Evolutionary conservation across 805 yeast genomes (phyloP).

Genomic region (Candida rishiriensis): DNA sequence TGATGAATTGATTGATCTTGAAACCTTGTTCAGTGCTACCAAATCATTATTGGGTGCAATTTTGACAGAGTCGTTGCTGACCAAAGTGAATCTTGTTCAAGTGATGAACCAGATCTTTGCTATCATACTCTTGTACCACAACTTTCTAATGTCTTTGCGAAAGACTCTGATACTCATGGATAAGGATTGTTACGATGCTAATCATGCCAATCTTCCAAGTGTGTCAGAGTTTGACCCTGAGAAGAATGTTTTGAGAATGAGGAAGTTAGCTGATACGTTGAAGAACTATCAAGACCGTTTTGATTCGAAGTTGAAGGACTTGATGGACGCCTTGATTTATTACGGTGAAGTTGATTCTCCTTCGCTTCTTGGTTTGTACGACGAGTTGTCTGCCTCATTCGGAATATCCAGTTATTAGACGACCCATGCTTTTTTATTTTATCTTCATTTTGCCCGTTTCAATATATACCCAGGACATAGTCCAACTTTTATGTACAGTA

Average conservation of each 20-base stretch:
- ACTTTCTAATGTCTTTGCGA: slow-evolving; percentile 47
- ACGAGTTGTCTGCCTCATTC: slow-evolving; percentile 34
- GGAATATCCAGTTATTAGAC: background rate
- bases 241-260: slow-evolving; percentile 37
- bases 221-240: slow-evolving; percentile 35
- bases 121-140: slow-evolving; percentile 43
- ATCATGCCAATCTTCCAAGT: slow-evolving; percentile 31
- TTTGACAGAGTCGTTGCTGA: slow-evolving; percentile 61
- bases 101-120: slow-evolving; percentile 42
- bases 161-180: slow-evolving; percentile 49
- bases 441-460: too few species aligned
- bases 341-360: slow-evolving; percentile 49
- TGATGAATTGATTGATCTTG: slow-evolving; percentile 29
- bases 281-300: slow-evolving; percentile 42
- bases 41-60: slow-evolving; percentile 58
- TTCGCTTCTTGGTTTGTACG: slow-evolving; percentile 38
- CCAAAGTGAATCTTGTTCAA: slow-evolving; percentile 50
- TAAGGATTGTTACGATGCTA: slow-evolving; percentile 38
- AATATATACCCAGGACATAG: too few species aligned
- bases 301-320: slow-evolving; percentile 39
- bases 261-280: slow-evolving; percentile 37
- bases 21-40: slow-evolving; percentile 40
- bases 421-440: too few species aligned
- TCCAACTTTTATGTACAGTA: too few species aligned
- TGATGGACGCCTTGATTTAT: slow-evolving; percentile 40